Conservation (phyloP, 2,329 filamentous ascomycete genomes). For the Fusarium equiseti region DNA sequence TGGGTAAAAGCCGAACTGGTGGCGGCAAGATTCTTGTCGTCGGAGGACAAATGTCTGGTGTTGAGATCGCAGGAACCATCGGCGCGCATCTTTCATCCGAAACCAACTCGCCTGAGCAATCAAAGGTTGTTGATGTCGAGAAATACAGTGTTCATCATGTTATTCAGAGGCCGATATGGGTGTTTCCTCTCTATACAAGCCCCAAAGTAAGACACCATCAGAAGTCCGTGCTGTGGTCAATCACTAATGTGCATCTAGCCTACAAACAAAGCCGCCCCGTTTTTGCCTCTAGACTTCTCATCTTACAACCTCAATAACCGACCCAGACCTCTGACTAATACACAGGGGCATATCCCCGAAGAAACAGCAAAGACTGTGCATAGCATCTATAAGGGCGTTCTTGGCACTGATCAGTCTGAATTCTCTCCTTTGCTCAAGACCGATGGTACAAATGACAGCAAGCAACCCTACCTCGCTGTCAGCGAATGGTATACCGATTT, state of each 20-base stretch:
- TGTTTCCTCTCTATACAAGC: slow-evolving; percentile 71
- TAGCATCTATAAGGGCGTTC: slow-evolving; percentile 58
- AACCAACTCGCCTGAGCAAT: slow-evolving; percentile 62
- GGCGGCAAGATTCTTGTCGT: slow-evolving; percentile 77
- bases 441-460: slow-evolving; percentile 54
- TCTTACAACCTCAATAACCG: slow-evolving; percentile 77
- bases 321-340: slow-evolving; percentile 69
- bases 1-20: slow-evolving; percentile 54
- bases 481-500: slow-evolving; percentile 81
- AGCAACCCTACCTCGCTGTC: slow-evolving; percentile 75
- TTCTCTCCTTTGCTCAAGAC: slow-evolving; percentile 60
- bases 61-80: slow-evolving; percentile 80
- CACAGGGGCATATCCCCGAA: slow-evolving; percentile 71
- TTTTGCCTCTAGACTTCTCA: slow-evolving; percentile 78
- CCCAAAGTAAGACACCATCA: slow-evolving; percentile 57
- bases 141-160: slow-evolving; percentile 75
- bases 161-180: slow-evolving; percentile 77
- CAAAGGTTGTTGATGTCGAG: slow-evolving; percentile 56
- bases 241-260: slow-evolving; percentile 51
- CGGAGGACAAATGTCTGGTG: slow-evolving; percentile 85
- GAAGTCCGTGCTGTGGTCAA: rapidly evolving
- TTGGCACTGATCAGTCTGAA: slow-evolving; percentile 67
- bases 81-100: slow-evolving; percentile 77
- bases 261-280: slow-evolving; percentile 64
- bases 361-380: slow-evolving; percentile 69